A percentile compares a stretch with the other conserved stretches of the same genome.
Conservation (phyloP, 2,329 filamentous ascomycete genomes). For the Coniella lustricola region DNA sequence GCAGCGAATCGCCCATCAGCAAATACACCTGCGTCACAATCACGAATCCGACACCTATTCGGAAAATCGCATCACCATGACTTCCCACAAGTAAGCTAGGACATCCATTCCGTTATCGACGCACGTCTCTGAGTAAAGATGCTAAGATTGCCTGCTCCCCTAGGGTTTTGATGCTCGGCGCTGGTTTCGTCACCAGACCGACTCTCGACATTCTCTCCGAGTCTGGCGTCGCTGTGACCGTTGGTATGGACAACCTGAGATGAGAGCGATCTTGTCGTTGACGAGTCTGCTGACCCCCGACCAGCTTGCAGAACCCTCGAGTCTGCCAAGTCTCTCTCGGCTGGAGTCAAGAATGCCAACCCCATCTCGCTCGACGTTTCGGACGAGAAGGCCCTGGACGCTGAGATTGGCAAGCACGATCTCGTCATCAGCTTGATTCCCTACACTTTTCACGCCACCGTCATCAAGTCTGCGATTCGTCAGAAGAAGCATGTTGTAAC, state of each 20-base stretch:
- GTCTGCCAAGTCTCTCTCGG: slow-evolving; percentile 66
- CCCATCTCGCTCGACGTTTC: slow-evolving; percentile 81
- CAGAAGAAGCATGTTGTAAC: slow-evolving; percentile 96
- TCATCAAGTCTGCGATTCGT: slow-evolving; percentile 90
- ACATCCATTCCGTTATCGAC: too few species aligned
- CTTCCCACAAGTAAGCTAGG: slow-evolving; percentile 2
- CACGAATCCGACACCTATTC: not conserved
- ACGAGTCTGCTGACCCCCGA: not conserved
- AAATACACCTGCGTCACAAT: not conserved
- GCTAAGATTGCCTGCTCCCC: too few species aligned
- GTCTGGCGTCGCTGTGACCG: slow-evolving; percentile 53
- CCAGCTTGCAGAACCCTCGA: slow-evolving; percentile 75
- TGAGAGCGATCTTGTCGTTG: too few species aligned
- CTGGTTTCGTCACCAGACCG: slow-evolving; percentile 54
- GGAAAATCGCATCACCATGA: not conserved
- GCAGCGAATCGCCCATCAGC: not conserved
- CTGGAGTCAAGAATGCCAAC: slow-evolving; percentile 62
- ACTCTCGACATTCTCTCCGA: slow-evolving; percentile 57
- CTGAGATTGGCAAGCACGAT: slow-evolving; percentile 71
- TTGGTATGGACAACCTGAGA: slow-evolving; percentile 40
- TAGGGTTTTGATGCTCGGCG: slow-evolving; percentile 38
- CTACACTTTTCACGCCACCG: slow-evolving; percentile 79
- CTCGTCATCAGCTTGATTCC: slow-evolving; percentile 79
- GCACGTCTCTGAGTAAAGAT: too few species aligned
- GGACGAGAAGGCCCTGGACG: slow-evolving; percentile 69